These are phyloP conservation scores for Cyclotella kingstonii DNA, from an alignment of 108 stramenopile genomes.

Conservation along the genomic window DNA sequence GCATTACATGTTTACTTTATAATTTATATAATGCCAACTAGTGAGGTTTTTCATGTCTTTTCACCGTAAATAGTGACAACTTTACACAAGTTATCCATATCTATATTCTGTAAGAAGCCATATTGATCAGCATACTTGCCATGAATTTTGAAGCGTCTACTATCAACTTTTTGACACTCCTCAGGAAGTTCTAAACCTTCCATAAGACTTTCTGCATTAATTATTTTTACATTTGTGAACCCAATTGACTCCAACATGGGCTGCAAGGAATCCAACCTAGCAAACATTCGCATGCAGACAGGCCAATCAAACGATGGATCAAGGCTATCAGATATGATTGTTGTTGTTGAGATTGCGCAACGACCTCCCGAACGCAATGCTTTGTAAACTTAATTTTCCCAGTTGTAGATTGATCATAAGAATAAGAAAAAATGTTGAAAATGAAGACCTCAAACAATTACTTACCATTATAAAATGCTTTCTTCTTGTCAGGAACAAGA, in stretches of 20 bases:
- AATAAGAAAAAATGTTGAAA: background rate
- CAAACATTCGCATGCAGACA: constrained; percentile 75
- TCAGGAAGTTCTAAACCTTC: constrained; percentile 57
- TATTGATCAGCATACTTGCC: constrained; percentile 59
- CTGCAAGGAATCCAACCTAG: constrained; percentile 49
- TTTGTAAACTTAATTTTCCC: constrained; percentile 39
- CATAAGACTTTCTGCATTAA: constrained; percentile 61
- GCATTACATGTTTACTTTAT: too few relatives aligned
- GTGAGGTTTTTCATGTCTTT: constrained; percentile 44
- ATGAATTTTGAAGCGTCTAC: constrained; percentile 58
- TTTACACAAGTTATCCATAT: constrained; percentile 77
- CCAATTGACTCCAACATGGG: constrained; percentile 69
- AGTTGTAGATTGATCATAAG: too few relatives aligned
- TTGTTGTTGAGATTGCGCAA: constrained; percentile 56
- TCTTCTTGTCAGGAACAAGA: constrained; percentile 31
- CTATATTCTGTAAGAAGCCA: constrained; percentile 50
- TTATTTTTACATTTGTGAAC: constrained; percentile 54
- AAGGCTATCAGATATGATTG: constrained; percentile 47
- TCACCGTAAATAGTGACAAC: constrained; percentile 63
- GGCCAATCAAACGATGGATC: constrained; percentile 69
- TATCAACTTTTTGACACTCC: constrained; percentile 23
- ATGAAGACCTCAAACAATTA: background rate
- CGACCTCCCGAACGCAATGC: constrained; percentile 40
- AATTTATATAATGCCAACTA: too few relatives aligned
- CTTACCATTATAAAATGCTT: constrained; percentile 33